Conservation (phyloP, 2,329 filamentous ascomycete genomes). For the Fusarium algeriense region DNA sequence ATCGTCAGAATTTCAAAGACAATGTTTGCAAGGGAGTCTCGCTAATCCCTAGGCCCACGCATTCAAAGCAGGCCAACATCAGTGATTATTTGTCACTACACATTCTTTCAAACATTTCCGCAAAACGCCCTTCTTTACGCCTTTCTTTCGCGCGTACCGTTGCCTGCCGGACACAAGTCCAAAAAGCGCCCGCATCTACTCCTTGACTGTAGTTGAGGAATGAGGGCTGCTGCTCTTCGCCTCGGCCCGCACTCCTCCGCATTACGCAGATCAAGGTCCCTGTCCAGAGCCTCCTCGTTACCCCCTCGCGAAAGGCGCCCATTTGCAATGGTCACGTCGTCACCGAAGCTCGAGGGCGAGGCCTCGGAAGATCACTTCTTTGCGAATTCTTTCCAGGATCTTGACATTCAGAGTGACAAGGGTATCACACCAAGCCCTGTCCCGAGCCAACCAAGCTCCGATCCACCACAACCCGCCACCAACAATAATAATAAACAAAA, state of each 20-base stretch:
- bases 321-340: slow-evolving; percentile 38
- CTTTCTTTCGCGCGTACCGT: neutral
- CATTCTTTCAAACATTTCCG: slow-evolving; percentile 3
- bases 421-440: slow-evolving; percentile 9
- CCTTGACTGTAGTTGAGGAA: slow-evolving; percentile 34
- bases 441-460: slow-evolving; percentile 25
- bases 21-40: slow-evolving; percentile 11
- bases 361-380: slow-evolving; percentile 29
- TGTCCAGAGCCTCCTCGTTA: slow-evolving; percentile 29
- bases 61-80: neutral
- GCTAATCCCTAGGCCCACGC: slow-evolving; percentile 8
- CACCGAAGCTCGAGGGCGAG: slow-evolving; percentile 15
- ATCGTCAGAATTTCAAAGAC: slow-evolving; percentile 26
- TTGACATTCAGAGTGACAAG: slow-evolving; percentile 34
- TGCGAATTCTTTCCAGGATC: slow-evolving; percentile 32
- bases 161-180: slow-evolving; percentile 15
- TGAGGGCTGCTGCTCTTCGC: slow-evolving; percentile 46
- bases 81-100: neutral
- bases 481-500: slow-evolving; percentile 16
- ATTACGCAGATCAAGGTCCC: slow-evolving; percentile 38
- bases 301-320: slow-evolving; percentile 23
- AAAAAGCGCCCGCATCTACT: slow-evolving; percentile 14
- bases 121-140: neutral
- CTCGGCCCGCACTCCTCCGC: slow-evolving; percentile 41
- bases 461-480: slow-evolving; percentile 17